Base-by-base conservation (phyloP, 306 rosid species). In the Canavalia ensiformis region DNA sequence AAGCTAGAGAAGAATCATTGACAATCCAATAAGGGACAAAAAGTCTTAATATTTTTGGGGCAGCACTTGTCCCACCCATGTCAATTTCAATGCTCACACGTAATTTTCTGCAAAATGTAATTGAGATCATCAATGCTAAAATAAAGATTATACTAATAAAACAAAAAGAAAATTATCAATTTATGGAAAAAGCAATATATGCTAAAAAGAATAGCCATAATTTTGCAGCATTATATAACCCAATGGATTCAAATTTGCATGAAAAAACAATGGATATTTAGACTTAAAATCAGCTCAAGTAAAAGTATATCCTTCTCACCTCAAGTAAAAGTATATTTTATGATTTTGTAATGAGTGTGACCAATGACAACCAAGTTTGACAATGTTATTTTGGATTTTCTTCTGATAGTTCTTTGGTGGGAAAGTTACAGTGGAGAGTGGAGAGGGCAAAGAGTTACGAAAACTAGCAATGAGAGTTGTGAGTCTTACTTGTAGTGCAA, bases 11-110 rank as follows among this genome's bases (percentile, higher is more conserved):
- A 50, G 97, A 87, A 76, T 95, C 95, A 31, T 95, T 91, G 47
- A 87, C 88, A 84, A 95, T 92, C 99, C 99, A 95, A 84, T 95
- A 95, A 29, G 99, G 97, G 54, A 95, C 97, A 85, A 87, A 92
- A 79, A 95, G 87, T 83, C 98, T 93, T 13, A 91, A 77, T 65
- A 91, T 93, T 89, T 93, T 93, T 62, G 98, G 96, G 29, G 98
- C 97, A 71, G 88, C 89, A 81, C 82, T 89, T 47, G 97, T 93
- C 65, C 94, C 99, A n/a, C 98, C 99, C 92, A 93, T 90, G 67
- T 93, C 99, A 68, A 84, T 91, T 82, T 95, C 99, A 13, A 95
- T 90, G 86, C 97, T 95, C 81, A 95, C 88, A 34, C 99, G 97
- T 87, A 95, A 59, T 85, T 89, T 95, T 91, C 99, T 95, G 89